Conservation (phyloP, 2,329 filamentous ascomycete species). For the Microcyclosporella mali region DNA sequence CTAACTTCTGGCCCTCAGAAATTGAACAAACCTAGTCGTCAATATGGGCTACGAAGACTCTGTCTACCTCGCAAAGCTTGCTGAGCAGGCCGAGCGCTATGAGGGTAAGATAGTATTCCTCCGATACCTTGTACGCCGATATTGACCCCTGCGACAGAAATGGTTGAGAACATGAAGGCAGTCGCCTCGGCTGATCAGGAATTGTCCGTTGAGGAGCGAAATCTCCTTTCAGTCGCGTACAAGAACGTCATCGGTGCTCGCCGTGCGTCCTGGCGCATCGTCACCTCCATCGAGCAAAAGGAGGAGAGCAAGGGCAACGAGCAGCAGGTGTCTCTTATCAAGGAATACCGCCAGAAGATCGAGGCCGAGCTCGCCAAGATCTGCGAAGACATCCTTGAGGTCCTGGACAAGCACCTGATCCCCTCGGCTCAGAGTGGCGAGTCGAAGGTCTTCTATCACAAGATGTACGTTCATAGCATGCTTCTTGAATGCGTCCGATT, state of each 20-base stretch:
- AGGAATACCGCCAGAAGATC: constrained; percentile 98
- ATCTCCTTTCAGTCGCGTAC: constrained; percentile 95
- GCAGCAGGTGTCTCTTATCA: constrained; percentile 82
- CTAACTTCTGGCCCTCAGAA: constrained; percentile 7
- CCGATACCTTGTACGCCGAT: constrained; percentile 24
- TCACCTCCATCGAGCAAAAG: constrained; percentile 98
- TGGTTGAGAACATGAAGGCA: constrained; percentile 99
- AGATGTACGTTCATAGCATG: constrained; percentile 64
- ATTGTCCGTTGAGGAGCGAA: constrained; percentile 81
- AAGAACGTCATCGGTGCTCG: constrained; percentile 98
- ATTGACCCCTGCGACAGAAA: constrained; percentile 59
- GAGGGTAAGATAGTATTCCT: constrained; percentile 61
- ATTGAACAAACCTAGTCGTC: constrained; percentile 9
- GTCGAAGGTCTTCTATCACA: constrained; percentile 99
- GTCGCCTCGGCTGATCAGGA: constrained; percentile 73
- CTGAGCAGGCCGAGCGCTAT: constrained; percentile 99
- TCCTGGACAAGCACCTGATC: constrained; percentile 89
- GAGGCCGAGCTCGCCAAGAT: constrained; percentile 95
- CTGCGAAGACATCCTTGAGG: constrained; percentile 94
- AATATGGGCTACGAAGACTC: constrained; percentile 98
- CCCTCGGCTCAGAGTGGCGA: constrained; percentile 90
- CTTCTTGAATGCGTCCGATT: background rate
- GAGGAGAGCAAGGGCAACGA: constrained; percentile 98
- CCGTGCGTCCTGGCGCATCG: constrained; percentile 96
- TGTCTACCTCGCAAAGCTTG: constrained; percentile 99